phyloP scores from a whole-genome alignment of 768 basidiomycete genomes.

The Suillus subaureus region DNA sequence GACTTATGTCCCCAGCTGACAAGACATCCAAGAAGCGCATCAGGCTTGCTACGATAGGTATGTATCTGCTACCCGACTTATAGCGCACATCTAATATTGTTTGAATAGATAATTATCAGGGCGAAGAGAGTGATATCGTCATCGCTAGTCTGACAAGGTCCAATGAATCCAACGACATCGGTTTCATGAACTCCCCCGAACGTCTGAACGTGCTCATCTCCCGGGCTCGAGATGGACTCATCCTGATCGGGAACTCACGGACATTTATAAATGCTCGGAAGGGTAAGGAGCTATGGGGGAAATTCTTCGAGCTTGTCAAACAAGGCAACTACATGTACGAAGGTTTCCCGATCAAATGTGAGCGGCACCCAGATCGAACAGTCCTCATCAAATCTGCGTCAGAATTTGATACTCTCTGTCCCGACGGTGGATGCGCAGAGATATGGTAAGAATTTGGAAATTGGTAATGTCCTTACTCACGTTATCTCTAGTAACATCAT shows the following conservation, averaged over 20 bases:
- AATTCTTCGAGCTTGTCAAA: constrained; percentile 48
- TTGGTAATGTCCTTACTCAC: neutral
- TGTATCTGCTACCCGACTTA: constrained; percentile 9
- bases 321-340: constrained; percentile 49
- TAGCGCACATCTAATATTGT: neutral
- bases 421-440: constrained; percentile 64
- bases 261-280: constrained; percentile 58
- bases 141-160: constrained; percentile 63
- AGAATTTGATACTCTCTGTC: constrained; percentile 54
- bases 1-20: constrained; percentile 44
- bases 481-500: constrained; percentile 41
- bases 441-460: constrained; percentile 49
- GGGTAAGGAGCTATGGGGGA: constrained; percentile 53
- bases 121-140: constrained; percentile 74
- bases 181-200: constrained; percentile 73
- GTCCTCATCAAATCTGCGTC: constrained; percentile 40
- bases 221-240: constrained; percentile 63
- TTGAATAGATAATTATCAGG: constrained; percentile 69
- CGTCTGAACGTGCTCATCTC: constrained; percentile 73
- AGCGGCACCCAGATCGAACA: constrained; percentile 49
- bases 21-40: constrained; percentile 47
- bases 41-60: constrained; percentile 68
- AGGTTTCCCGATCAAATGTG: constrained; percentile 62
- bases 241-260: constrained; percentile 64
- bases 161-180: constrained; percentile 56